phyloP scores from a whole-genome alignment of 2,329 filamentous ascomycete species.

The Colletotrichum kahawae region DNA sequence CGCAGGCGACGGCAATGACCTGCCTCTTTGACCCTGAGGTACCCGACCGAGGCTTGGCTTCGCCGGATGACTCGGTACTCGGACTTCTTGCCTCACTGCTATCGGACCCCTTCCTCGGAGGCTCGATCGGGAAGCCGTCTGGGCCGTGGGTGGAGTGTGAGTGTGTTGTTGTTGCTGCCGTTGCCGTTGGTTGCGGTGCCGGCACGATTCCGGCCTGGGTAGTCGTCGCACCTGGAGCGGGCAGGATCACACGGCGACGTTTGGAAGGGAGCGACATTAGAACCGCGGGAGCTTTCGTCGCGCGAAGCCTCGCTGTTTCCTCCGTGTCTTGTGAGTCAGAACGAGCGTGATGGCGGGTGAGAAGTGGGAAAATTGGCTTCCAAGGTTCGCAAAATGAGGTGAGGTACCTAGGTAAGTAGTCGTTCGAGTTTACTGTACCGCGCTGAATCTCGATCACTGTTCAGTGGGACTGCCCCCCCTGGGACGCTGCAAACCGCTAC shows the following conservation, averaged over 20 bases:
- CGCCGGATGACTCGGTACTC: constrained; percentile 7
- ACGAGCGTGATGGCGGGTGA: neutral
- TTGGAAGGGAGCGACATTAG: constrained; percentile 14
- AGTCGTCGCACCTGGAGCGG: neutral
- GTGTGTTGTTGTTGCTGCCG: neutral
- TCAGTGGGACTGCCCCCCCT: neutral
- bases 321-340: neutral
- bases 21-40: constrained; percentile 2
- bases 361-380: neutral
- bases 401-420: neutral
- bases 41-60: neutral
- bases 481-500: neutral
- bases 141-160: neutral
- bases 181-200: neutral
- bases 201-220: neutral
- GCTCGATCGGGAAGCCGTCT: neutral
- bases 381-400: neutral
- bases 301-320: neutral
- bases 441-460: neutral
- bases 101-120: neutral
- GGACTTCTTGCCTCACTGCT: neutral
- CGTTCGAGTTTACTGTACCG: neutral
- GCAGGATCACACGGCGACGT: constrained; percentile 17
- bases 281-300: neutral
- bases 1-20: constrained; percentile 18